A percentile compares a stretch with the other conserved stretches of the same genome.
phyloP scores from a whole-genome alignment of 148 eudicot genomes.

The Persicaria maculosa region DNA sequence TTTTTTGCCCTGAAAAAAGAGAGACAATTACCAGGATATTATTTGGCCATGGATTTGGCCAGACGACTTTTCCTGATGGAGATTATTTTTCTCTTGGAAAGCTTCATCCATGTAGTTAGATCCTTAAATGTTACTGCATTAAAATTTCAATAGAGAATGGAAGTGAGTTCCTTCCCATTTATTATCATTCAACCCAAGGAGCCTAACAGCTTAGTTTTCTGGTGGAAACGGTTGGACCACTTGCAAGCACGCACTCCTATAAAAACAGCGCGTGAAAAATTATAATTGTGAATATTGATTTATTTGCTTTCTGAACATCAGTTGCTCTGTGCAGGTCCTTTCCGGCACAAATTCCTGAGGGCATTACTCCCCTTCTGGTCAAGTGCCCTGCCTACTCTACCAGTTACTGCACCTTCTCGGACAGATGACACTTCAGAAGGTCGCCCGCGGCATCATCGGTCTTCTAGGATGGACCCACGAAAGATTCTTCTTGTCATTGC shows the following conservation, averaged over 20 bases:
- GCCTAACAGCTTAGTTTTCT: background rate
- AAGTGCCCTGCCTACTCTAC: conserved; percentile 82
- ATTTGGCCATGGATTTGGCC: too few species aligned
- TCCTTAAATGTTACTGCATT: too few species aligned
- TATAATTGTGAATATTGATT: background rate
- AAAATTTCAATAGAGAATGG: too few species aligned
- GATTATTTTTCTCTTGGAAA: too few species aligned
- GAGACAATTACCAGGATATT: too few species aligned
- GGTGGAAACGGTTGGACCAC: background rate
- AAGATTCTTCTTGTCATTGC: conserved; percentile 86
- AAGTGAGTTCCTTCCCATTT: too few species aligned
- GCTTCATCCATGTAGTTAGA: too few species aligned
- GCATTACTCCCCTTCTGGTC: conserved; percentile 93
- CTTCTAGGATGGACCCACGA: conserved; percentile 97
- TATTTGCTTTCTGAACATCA: background rate
- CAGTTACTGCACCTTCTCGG: conserved; percentile 81
- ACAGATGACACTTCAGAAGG: conserved; percentile 66
- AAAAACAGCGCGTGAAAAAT: background rate
- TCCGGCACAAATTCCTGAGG: conserved; percentile 76
- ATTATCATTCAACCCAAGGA: too few species aligned
- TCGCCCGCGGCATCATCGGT: conserved; percentile 47
- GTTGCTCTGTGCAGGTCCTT: conserved; percentile 38
- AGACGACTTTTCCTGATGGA: too few species aligned
- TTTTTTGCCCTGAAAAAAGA: too few species aligned
- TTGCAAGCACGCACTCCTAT: too few species aligned